These are phyloP conservation scores for Neonectria sp. DNA, from an alignment of 2,329 filamentous ascomycete genomes.

Conservation along the genomic window DNA sequence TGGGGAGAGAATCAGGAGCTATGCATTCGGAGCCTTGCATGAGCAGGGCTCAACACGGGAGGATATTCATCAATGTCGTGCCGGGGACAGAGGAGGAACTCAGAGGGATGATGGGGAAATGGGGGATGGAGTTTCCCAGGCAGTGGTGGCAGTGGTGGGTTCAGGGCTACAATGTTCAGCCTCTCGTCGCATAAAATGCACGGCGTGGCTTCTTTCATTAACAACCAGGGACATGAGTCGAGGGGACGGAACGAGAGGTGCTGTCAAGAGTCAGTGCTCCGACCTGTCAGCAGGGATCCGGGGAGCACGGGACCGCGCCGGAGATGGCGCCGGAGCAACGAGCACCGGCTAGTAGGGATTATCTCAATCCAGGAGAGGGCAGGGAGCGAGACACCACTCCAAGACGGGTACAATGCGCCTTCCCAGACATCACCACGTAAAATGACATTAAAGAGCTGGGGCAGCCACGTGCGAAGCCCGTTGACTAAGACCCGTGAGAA, in stretches of 20 bases:
- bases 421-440: background rate
- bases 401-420: background rate
- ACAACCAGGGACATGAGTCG: too few species aligned
- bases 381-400: background rate
- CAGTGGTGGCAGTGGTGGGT: slow-evolving; percentile 56
- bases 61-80: slow-evolving; percentile 58
- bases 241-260: too few species aligned
- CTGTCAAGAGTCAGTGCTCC: too few species aligned
- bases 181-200: background rate
- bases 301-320: background rate
- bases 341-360: background rate
- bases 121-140: slow-evolving; percentile 58
- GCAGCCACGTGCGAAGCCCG: background rate
- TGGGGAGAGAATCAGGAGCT: slow-evolving; percentile 58
- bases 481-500: too few species aligned
- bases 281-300: background rate
- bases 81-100: slow-evolving; percentile 54
- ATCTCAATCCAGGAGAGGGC: background rate
- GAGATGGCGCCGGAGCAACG: background rate
- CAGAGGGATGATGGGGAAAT: slow-evolving; percentile 49
- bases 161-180: slow-evolving; percentile 6
- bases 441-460: background rate
- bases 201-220: too few species aligned
- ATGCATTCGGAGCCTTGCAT: slow-evolving; percentile 60
- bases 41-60: slow-evolving; percentile 41